Evolutionary conservation across 2,329 filamentous ascomycete species (phyloP), one percentile per base, ranked within the genome.

Genomic region (Thielaviopsis musarum): DNA sequence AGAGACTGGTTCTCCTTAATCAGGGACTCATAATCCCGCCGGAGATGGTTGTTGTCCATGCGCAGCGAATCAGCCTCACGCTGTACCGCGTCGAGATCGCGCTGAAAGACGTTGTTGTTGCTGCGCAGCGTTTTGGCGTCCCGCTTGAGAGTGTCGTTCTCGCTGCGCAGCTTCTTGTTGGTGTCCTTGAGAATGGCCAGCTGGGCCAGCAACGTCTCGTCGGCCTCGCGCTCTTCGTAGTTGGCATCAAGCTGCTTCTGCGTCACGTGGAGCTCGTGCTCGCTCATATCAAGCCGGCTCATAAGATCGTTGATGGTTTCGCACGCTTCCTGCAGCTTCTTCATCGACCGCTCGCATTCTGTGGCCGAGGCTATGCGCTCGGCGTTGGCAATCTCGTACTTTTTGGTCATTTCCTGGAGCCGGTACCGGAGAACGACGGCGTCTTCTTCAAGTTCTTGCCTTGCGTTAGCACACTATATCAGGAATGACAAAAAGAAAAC

Each of bases 291-390:
- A 17, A 75, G 65, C 64, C 73, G 74, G 21, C 71, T 68, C 41
- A 73, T 75, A 26, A 75, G 70, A 61, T 75, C 74, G 64, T 75
- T 79, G 64, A 80, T 78, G 38, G 78, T 80, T 54, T 77, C 74
- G 49, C 79, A 83, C 4, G 82, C 82, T 56, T 81, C 75, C 28
- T 79, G 78, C 5, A 84, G 74, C 65, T 84, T 83, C 57, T 76
- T 76, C 55, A 85, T 74, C 45, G 84, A 78, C 54, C 81, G 80
- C 64, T 87, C 83, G 30, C 82, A 78, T 68, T 88, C 85, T 30
- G 79, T 75, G 2, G 76, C 75, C 51, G 86, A 49, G 70, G 3
- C 81, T 78, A 62, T 84, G 79, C 61, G 79, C 62, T 82, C 78
- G 57, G 83, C 81, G 56, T 85, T 81, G 41, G 77, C 75, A n/a